Percentiles rank a stretch among this genome's conserved stretches.
Conservation (phyloP, 805 yeast species). For the Cyberlindnera xylosilytica region DNA sequence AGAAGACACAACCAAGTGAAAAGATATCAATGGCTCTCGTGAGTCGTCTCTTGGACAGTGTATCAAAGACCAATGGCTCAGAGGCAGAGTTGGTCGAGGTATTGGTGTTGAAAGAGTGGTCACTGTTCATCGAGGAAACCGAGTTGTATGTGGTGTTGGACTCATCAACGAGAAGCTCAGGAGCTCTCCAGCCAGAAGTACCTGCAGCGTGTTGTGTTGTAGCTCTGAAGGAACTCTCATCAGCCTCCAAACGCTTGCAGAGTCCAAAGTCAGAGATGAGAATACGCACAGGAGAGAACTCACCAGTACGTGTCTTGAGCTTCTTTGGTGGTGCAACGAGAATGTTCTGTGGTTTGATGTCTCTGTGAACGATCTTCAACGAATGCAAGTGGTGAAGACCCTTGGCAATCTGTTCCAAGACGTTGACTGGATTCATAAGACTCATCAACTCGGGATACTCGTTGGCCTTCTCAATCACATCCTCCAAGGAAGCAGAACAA, state of each 20-base stretch:
- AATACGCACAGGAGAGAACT: conserved; percentile 52
- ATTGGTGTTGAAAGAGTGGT: conserved; percentile 21
- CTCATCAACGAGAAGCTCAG: conserved; percentile 64
- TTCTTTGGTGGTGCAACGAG: conserved; percentile 71
- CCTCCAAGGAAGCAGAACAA: conserved; percentile 87
- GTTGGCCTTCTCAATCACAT: conserved; percentile 58
- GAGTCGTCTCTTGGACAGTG: conserved; percentile 51
- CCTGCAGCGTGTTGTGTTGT: conserved; percentile 94
- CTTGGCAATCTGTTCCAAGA: conserved; percentile 71
- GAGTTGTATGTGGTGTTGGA: conserved; percentile 14
- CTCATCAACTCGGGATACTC: conserved; percentile 37
- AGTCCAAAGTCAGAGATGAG: conserved; percentile 94
- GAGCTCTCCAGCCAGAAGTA: conserved; percentile 98
- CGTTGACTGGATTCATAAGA: conserved; percentile 47
- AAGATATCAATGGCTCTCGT: conserved; percentile 92
- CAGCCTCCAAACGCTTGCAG: conserved; percentile 87
- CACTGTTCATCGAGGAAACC: conserved; percentile 18
- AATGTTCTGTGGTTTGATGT: conserved; percentile 91
- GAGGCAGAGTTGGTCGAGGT: conserved; percentile 25
- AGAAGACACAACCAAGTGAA: conserved; percentile 92
- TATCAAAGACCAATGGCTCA: conserved; percentile 37
- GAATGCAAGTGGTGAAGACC: conserved; percentile 88
- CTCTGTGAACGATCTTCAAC: conserved; percentile 90
- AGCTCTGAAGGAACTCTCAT: conserved; percentile 90
- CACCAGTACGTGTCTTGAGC: conserved; percentile 27